A percentile compares a stretch with the other conserved stretches of the same genome.
phyloP scores from a whole-genome alignment of 78 protist genomes.

The Dictyostelium firmibasis region DNA sequence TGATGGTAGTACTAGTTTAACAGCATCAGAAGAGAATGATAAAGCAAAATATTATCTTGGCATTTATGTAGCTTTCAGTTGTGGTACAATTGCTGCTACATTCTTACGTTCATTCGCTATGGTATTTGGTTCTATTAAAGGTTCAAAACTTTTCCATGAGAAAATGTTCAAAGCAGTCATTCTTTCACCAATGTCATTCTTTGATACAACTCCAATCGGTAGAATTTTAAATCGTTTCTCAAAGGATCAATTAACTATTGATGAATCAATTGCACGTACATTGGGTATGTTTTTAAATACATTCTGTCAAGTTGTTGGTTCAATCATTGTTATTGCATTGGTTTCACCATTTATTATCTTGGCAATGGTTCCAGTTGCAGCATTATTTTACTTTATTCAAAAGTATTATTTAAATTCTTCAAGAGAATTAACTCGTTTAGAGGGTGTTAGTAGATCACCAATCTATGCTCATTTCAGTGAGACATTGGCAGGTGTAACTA shows the following conservation, averaged over 20 bases:
- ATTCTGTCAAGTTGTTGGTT: conserved; percentile 71
- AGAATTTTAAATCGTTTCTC: conserved; percentile 95
- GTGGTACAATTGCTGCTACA: conserved; percentile 18
- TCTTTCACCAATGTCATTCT: conserved; percentile 96
- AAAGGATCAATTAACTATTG: conserved; percentile 88
- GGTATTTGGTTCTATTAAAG: conserved; percentile 59
- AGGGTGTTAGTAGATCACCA: conserved; percentile 92
- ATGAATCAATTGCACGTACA: conserved; percentile 73
- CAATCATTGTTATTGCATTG: conserved; percentile 43
- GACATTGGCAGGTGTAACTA: conserved; percentile 92
- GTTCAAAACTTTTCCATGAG: conserved; percentile 61
- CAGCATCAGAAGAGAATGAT: not conserved
- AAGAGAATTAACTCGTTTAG: conserved; percentile 92
- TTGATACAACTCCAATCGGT: conserved; percentile 96
- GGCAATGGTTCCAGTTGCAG: conserved; percentile 76
- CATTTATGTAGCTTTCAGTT: conserved; percentile 52
- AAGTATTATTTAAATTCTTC: conserved; percentile 79
- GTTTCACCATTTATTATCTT: conserved; percentile 81
- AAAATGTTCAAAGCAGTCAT: conserved; percentile 81
- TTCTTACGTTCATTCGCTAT: conserved; percentile 40
- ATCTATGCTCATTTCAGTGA: conserved; percentile 91
- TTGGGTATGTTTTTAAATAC: conserved; percentile 72
- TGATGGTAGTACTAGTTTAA: not conserved
- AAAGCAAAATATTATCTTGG: conserved; percentile 36
- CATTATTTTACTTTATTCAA: conserved; percentile 84